Conservation (phyloP, 495 filamentous ascomycete genomes). For the Penicillium paxilli region DNA sequence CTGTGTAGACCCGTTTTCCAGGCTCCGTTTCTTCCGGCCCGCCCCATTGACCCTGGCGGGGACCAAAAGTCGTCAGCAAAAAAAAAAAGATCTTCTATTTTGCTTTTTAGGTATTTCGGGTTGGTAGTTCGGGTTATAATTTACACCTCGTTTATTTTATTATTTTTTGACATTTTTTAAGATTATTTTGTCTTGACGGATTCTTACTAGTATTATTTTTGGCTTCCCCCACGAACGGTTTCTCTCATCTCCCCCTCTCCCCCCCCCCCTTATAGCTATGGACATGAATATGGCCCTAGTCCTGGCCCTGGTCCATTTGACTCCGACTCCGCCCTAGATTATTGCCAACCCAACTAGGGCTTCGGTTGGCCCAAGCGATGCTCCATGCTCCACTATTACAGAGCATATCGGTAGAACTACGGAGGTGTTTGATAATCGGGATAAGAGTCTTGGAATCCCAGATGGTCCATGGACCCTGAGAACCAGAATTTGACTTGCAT, state of each 20-base stretch:
- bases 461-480: slow-evolving; percentile 17
- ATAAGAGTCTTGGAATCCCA: slow-evolving; percentile 2
- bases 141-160: neutral
- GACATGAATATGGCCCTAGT: too few relatives aligned
- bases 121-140: neutral
- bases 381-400: slow-evolving; percentile 7
- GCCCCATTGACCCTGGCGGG: slow-evolving; percentile 20
- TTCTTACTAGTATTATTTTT: too few relatives aligned
- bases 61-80: slow-evolving; percentile 17
- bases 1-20: slow-evolving; percentile 31
- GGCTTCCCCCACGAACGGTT: neutral
- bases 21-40: slow-evolving; percentile 30
- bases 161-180: too few relatives aligned
- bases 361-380: slow-evolving; percentile 28
- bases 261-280: too few relatives aligned
- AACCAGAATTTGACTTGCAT: slow-evolving; percentile 3
- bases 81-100: slow-evolving; percentile 7
- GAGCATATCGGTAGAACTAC: slow-evolving; percentile 26
- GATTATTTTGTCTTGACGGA: too few relatives aligned
- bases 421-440: slow-evolving; percentile 10
- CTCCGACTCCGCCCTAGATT: slow-evolving; percentile 6
- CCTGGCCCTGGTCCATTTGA: slow-evolving; percentile 2
- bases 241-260: too few relatives aligned
- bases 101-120: neutral
- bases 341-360: slow-evolving; percentile 26